Conservation (phyloP, 139 green algal species). For the Chlamydomonas schloesseri region DNA sequence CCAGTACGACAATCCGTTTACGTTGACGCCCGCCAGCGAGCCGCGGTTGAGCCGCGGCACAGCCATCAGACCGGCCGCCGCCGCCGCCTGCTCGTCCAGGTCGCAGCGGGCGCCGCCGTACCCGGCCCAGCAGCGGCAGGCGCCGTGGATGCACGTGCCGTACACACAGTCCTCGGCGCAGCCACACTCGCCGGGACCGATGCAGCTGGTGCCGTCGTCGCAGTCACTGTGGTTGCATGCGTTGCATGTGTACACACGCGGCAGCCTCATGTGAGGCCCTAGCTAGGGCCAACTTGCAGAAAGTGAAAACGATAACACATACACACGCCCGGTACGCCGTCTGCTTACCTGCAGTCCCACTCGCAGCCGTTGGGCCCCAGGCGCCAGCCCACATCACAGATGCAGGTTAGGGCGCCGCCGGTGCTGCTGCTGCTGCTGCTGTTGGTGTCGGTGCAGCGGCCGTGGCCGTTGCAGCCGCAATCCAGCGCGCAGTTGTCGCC, state of each 20-base stretch:
- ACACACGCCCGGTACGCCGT: neutral
- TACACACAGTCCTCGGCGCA: conserved; percentile 28
- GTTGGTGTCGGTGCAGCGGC: neutral
- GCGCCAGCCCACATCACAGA: conserved; percentile 42
- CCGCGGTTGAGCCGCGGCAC: conserved; percentile 20
- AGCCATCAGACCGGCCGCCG: neutral
- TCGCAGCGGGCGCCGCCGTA: conserved; percentile 2
- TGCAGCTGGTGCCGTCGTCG: neutral
- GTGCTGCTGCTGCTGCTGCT: too few relatives aligned
- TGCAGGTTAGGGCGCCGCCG: too few relatives aligned
- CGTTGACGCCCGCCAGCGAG: conserved; percentile 36
- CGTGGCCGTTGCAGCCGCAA: conserved; percentile 39
- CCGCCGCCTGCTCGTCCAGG: neutral
- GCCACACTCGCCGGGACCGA: conserved; percentile 46
- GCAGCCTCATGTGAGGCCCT: too few relatives aligned
- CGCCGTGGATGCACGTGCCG: conserved; percentile 39
- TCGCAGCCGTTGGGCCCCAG: conserved; percentile 7
- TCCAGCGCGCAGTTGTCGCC: conserved; percentile 28
- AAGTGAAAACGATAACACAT: too few relatives aligned
- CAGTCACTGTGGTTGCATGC: conserved; percentile 1
- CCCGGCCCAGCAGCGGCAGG: conserved; percentile 48
- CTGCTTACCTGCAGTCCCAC: conserved; percentile 29
- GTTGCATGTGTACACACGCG: too few relatives aligned
- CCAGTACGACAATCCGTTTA: conserved; percentile 34
- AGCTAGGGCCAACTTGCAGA: too few relatives aligned